Percentiles rank a stretch among this genome's conserved stretches.
Evolutionary conservation across 306 rosid genomes (phyloP).

Genomic region (Oxytropis ochrocephala): DNA sequence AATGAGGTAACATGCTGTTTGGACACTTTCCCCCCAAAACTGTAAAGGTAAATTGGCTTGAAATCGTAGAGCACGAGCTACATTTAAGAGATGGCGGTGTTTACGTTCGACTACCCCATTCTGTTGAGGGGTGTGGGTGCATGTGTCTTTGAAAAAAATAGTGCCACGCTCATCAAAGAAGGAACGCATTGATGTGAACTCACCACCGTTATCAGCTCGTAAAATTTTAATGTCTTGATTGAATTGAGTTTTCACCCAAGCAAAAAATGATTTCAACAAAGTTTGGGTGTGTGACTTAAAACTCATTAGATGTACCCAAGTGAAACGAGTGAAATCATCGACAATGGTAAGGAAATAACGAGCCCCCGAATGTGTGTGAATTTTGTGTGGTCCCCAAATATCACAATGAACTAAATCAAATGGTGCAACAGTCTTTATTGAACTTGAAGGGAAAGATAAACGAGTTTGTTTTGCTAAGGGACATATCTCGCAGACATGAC

Average conservation of each 20-base stretch:
- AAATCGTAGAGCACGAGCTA: neutral
- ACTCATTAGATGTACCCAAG: neutral
- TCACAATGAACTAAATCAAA: neutral
- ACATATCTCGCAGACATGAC: neutral
- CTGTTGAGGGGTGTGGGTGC: neutral
- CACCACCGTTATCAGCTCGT: too few relatives aligned
- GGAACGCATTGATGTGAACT: neutral
- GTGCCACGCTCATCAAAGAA: neutral
- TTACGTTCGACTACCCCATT: neutral
- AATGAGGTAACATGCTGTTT: neutral
- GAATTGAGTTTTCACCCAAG: neutral
- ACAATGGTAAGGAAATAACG: neutral
- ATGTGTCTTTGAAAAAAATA: neutral
- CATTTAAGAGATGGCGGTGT: neutral
- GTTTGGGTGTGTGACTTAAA: neutral
- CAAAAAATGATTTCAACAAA: neutral
- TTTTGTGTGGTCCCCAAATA: neutral
- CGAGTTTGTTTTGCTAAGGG: neutral
- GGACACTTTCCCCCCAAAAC: neutral
- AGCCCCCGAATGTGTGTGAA: neutral
- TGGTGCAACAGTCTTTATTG: neutral
- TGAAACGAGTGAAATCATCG: neutral
- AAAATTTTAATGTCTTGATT: neutral
- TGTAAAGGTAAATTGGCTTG: neutral
- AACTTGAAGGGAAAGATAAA: neutral